Evolutionary conservation across 108 stramenopile species (phyloP), one percentile per base, ranked within the genome.

Genomic region (Mediolabrus comicus): DNA sequence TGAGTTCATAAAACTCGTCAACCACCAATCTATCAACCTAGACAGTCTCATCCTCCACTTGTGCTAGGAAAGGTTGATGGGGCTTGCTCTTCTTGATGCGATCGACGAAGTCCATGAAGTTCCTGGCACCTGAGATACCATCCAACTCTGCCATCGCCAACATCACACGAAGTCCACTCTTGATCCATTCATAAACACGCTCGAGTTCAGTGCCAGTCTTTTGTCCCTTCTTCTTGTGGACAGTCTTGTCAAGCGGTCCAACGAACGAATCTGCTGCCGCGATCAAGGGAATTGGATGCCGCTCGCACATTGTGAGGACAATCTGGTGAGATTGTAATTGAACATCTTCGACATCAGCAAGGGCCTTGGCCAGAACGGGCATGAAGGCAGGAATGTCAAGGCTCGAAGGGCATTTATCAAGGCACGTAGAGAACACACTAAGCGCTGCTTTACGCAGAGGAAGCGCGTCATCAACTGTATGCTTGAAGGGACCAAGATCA

Each of bases 401-500:
- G 67, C 80, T 87, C 32, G 67, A 55, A 3, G 88, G 90, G n/a
- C 89, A 74, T 36, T 83, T 92, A 55, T 96, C 95, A 11, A 99
- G 73, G 59, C 92, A 87, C 22, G 96, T 96, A 58, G 95, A 92
- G 56, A 98, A 86, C 58, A 93, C 87, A 22, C 94, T 87, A 22
- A 99, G 83, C 4, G 95, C 76, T 17, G 96, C 89, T 80, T 99
- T 99, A 22, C 98, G 90, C 17, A 99, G 82, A 12, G 98, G 97
- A 14, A 97, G 71, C 11, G 96, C 97, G 53, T 98, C 97, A 75
- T 99, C 98, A 17, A 99, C 97, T 22, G 79, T 95, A 63, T 98
- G 97, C 69, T 94, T 99, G 88, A 99, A 99, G 13, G 98, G 98
- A 12, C 98, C 98, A 38, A 99, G 88, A 73, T 99, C 96, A 31